Evolutionary conservation across 805 yeast genomes (phyloP), one percentile per base, ranked within the genome.

Genomic region (Yarrowia deformans): DNA sequence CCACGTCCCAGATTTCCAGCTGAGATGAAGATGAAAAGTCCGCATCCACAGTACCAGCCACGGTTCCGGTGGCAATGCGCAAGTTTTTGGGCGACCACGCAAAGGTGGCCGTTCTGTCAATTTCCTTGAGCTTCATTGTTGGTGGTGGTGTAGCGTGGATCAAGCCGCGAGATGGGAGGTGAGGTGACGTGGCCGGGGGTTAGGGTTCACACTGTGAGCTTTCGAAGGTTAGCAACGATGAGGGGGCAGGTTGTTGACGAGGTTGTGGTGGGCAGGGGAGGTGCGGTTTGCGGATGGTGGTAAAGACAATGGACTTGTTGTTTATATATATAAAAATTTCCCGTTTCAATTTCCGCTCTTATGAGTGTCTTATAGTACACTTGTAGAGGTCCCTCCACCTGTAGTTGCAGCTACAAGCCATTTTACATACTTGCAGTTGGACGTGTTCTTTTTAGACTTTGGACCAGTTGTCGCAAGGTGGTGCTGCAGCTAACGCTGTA

Each of bases 31-130:
- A 87, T 49, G 93, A 88, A 79, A 93, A 93, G 76, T 89, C 88
- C 52, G 90, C 90, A 77, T 92, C 97, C 74, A 95, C 90, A 14
- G 97, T 96, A 8, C 98, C 98, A 0, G 98, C 93, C n/a, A 91
- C 90, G 0, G 97, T 90, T 29, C 97, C 99, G 1, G 97, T 87
- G 29, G 93, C 98, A 72, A 95, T 77, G 56, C 55, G 55, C 68
- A 86, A 79, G 50, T 83, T 78, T 73, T 87, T 90, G 72, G 88
- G 86, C 56, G 97, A 91, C 98, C 98, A 94, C 54, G 98, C 97
- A 81, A 95, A 92, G n/a, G 97, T 88, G 67, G 97, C 93, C 14
- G 97, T 91, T 74, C 92, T 85, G 71, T 86, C 83, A 75, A 91
- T 87, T 79, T 93, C 97, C 78, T 87, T 86, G 73, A 95, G 84